Conservation (phyloP, 192 early-diverging fungal species). For the Oehlia diaphana region DNA sequence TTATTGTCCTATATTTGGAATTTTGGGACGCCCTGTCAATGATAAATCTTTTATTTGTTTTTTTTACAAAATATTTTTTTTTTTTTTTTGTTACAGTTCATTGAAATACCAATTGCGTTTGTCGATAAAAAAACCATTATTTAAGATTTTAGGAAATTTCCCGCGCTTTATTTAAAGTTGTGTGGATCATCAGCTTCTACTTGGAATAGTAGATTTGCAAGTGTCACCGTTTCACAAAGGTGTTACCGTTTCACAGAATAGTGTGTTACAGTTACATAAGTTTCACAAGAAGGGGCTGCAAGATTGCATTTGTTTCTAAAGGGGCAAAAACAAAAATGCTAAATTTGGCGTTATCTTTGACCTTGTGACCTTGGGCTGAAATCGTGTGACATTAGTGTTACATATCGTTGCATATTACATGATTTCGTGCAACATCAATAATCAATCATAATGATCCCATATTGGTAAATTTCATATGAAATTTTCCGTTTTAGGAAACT, state of each 20-base stretch:
- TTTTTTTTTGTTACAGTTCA: too few species aligned
- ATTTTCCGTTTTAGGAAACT: not conserved
- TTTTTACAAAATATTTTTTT: too few species aligned
- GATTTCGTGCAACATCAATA: not conserved
- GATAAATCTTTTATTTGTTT: too few species aligned
- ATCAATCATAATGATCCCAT: too few species aligned
- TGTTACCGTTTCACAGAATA: not conserved
- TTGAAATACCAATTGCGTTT: too few species aligned
- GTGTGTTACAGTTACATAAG: not conserved
- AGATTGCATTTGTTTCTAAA: not conserved
- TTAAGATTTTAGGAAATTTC: too few species aligned
- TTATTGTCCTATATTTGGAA: too few species aligned
- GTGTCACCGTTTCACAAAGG: not conserved
- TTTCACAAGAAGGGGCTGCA: not conserved
- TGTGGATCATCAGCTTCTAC: too few species aligned
- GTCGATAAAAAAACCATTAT: too few species aligned
- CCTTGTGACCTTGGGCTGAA: not conserved
- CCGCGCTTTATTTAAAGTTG: too few species aligned
- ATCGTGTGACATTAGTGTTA: not conserved
- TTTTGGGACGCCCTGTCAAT: too few species aligned
- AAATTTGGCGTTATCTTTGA: not conserved
- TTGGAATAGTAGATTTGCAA: too few species aligned
- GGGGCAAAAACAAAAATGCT: not conserved
- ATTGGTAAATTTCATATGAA: not conserved
- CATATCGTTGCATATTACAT: not conserved